A percentile compares a stretch with the other conserved stretches of the same genome.
These are phyloP conservation scores for grape (Vitis vinifera) DNA, from an alignment of 164 flowering plant species.

Conservation along the genomic window ASM3070453v1 NC_081818.1:21868001-21868500, in stretches of 20 bases:
- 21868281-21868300: slow-evolving; percentile 30
- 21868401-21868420: slow-evolving; percentile 40
- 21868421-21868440: background rate
- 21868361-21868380: slow-evolving; percentile 83
- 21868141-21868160: background rate
- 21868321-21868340: slow-evolving; percentile 52
- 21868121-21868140: background rate
- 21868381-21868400: slow-evolving; percentile 79
- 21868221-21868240: slow-evolving; percentile 10
- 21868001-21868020: too few species aligned
- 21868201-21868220: slow-evolving; percentile 3
- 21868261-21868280: slow-evolving; percentile 10
- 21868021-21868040: too few species aligned
- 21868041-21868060: too few species aligned
- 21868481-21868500: too few species aligned
- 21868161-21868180: background rate
- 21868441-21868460: too few species aligned
- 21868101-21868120: background rate
- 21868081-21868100: too few species aligned
- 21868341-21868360: slow-evolving; percentile 66
- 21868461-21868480: too few species aligned
- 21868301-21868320: slow-evolving; percentile 52
- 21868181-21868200: background rate
- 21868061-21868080: too few species aligned
- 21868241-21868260: slow-evolving; percentile 6